Conservation (phyloP, 2,329 filamentous ascomycete species). For the Amauroascus verrucosus region DNA sequence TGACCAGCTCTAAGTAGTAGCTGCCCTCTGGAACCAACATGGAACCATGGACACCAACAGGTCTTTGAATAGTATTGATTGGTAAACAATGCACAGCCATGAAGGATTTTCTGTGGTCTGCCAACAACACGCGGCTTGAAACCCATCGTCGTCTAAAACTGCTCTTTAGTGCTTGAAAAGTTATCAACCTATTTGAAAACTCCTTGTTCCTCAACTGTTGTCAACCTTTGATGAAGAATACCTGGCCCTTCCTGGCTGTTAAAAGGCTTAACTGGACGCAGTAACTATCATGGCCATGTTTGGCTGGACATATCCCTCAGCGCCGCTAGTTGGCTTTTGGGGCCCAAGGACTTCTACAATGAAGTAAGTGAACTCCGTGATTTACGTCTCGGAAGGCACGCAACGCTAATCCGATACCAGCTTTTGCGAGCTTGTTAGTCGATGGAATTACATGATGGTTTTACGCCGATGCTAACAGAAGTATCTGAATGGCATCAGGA, state of each 20-base stretch:
- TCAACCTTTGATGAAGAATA: no score
- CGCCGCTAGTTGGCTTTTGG: not conserved
- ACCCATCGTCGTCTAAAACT: no score
- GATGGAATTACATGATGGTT: not conserved
- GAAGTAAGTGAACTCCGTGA: not conserved
- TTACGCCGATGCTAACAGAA: not conserved
- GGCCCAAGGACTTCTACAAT: slow-evolving; percentile 3
- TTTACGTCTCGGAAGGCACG: no score
- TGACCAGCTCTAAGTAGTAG: no score
- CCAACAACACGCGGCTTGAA: no score
- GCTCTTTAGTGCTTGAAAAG: no score
- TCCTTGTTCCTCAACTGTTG: no score
- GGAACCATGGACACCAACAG: not conserved
- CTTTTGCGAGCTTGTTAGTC: slow-evolving; percentile 4
- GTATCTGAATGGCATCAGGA: not conserved
- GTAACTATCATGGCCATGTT: not conserved
- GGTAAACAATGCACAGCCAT: not conserved
- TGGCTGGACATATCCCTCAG: not conserved
- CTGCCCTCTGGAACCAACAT: no score
- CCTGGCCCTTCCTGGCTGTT: no score
- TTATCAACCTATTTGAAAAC: no score
- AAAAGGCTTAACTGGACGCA: no score
- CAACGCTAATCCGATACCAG: not conserved
- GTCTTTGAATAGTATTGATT: not conserved
- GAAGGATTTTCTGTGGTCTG: not conserved